phyloP scores from a whole-genome alignment of 495 filamentous ascomycete species.

The Parathielavia appendiculata region DNA sequence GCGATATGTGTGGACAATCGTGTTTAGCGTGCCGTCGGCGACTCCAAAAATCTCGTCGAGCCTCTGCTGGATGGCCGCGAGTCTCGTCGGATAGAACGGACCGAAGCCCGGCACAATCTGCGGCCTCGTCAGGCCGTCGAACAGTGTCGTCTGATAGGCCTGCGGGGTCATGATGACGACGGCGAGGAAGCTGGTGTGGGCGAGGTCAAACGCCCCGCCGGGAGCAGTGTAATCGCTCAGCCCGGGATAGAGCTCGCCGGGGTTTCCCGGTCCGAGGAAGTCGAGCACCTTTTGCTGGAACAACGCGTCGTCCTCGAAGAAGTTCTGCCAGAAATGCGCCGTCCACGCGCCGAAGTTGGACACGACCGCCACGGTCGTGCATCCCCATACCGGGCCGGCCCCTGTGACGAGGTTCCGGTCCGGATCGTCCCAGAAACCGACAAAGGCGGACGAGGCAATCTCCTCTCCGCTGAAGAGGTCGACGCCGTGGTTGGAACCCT shows the following conservation, averaged over 20 bases:
- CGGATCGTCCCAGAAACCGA: background rate
- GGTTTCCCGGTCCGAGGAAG: background rate
- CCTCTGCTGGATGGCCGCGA: background rate
- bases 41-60: background rate
- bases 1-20: background rate
- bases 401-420: background rate
- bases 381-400: background rate
- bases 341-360: background rate
- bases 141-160: background rate
- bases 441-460: background rate
- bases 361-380: background rate
- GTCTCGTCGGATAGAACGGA: background rate
- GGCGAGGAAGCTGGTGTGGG: background rate
- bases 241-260: background rate
- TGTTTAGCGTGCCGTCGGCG: background rate
- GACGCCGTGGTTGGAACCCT: background rate
- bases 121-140: background rate
- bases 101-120: background rate
- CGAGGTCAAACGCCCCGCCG: background rate
- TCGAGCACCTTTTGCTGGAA: background rate
- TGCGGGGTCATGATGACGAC: background rate
- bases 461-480: background rate
- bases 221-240: background rate
- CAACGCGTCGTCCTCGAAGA: background rate
- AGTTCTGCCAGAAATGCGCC: background rate